Base-by-base conservation (phyloP, 768 basidiomycete species). In the Macrolepiota fuliginosa region DNA sequence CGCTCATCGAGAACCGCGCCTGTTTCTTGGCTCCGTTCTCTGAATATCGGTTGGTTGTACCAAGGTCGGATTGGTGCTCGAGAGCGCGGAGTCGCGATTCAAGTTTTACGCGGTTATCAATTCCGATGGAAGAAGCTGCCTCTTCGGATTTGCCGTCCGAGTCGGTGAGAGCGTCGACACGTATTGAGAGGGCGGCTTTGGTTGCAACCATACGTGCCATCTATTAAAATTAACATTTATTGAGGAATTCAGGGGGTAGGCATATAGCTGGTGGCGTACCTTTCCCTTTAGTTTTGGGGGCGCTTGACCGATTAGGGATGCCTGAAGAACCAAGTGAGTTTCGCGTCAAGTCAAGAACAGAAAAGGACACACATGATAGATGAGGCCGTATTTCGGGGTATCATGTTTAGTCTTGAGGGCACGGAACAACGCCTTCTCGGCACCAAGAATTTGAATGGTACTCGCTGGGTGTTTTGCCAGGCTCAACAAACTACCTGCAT, bases 151-250 rank as follows among this genome's bases (percentile, higher is more conserved):
- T 97, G 67, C 88, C 91, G 62, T 98, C 93, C 9, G 88, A 81
- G 63, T 97, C 94, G 45, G 96, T 90, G 50, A 99, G 88, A 6
- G 97, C 97, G 67, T 99, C 97, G 39, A 98, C 94, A 74, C 97
- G 96, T 69, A 97, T 94, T 4, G 96, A 96, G 13, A 99, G 86
- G 1, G 97, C 92, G 3, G 96, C 89, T 81, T 99, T 99, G 52
- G 97, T 98, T 53, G 97, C 96, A 32, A 98, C 94, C 97, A 99
- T 99, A 70, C 97, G 92, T 22, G 97, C 97, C 97, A 98, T 98
- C 89, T 92, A 67, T 5, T 57, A 54, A 29, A 49, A 19, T 22
- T n/a, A 19, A 9, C 2, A 9, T 22, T 45, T 2, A 45, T 22
- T 45, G 4, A 45, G 9, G 42, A 6, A n/a, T 17, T n/a, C 1